phyloP scores from a whole-genome alignment of 495 filamentous ascomycete species.

The Penicillium desertorum region DNA sequence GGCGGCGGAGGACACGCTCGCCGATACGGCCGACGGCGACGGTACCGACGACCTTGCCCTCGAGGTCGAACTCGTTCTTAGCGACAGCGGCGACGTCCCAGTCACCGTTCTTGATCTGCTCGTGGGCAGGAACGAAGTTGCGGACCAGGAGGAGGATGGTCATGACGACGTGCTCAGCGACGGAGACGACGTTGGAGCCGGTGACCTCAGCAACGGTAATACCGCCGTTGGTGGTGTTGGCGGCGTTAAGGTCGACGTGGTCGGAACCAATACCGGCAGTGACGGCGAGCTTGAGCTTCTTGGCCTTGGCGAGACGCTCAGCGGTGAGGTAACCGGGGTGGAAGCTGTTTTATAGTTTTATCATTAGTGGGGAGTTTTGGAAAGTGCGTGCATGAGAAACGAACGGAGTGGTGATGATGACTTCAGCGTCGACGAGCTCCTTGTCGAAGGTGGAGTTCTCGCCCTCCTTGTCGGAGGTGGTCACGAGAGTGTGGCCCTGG shows the following conservation, averaged over 20 bases:
- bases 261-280: slow-evolving; percentile 98
- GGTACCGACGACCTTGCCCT: slow-evolving; percentile 96
- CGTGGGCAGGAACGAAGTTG: slow-evolving; percentile 98
- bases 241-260: slow-evolving; percentile 94
- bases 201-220: slow-evolving; percentile 97
- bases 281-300: slow-evolving; percentile 96
- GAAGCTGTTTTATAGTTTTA: slow-evolving; percentile 62
- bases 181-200: slow-evolving; percentile 87
- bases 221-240: slow-evolving; percentile 98
- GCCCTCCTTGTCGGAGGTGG: slow-evolving; percentile 96
- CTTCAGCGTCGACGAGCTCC: slow-evolving; percentile 92
- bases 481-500: slow-evolving; percentile 91
- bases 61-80: slow-evolving; percentile 97
- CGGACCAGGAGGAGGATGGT: slow-evolving; percentile 94
- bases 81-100: slow-evolving; percentile 96
- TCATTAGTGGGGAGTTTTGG: slow-evolving; percentile 15
- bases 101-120: slow-evolving; percentile 81
- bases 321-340: slow-evolving; percentile 97
- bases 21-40: slow-evolving; percentile 97
- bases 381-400: slow-evolving; percentile 29
- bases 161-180: slow-evolving; percentile 96
- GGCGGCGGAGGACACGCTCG: slow-evolving; percentile 92
- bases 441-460: slow-evolving; percentile 90
- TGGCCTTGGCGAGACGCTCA: slow-evolving; percentile 93
- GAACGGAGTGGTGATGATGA: slow-evolving; percentile 99